Evolutionary conservation across 2,329 filamentous ascomycete genomes (phyloP).

Genomic region (Trichoderma atrobrunneum): DNA sequence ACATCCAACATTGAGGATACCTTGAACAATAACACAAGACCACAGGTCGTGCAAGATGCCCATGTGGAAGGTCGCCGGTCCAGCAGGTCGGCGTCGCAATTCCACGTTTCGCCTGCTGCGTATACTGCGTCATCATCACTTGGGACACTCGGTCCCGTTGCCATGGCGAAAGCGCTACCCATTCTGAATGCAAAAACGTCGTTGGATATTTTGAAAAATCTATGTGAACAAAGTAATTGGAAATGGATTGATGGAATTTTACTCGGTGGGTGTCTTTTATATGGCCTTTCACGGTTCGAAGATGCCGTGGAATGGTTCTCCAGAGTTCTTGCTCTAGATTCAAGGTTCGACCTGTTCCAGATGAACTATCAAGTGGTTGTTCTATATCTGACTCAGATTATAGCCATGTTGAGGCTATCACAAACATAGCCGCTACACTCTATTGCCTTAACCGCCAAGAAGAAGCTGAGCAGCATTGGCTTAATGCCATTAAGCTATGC

Average conservation of each 20-base stretch:
- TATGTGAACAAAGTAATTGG: conserved; percentile 80
- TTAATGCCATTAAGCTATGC: conserved; percentile 74
- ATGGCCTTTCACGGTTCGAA: conserved; percentile 81
- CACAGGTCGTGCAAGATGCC: background rate
- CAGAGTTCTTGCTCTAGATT: conserved; percentile 56
- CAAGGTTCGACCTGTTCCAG: conserved; percentile 46
- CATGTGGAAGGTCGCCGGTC: background rate
- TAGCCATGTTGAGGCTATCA: conserved; percentile 88
- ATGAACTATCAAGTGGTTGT: conserved; percentile 32
- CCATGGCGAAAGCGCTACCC: conserved; percentile 36
- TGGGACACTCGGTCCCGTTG: background rate
- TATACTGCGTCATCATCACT: background rate
- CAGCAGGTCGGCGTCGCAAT: background rate
- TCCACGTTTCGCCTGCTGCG: background rate
- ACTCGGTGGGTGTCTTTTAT: conserved; percentile 85
- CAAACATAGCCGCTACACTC: conserved; percentile 86
- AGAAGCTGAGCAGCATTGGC: conserved; percentile 85
- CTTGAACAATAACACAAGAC: background rate
- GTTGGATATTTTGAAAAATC: conserved; percentile 66
- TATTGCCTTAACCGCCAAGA: conserved; percentile 77
- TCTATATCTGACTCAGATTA: conserved; percentile 31
- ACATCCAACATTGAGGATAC: conserved; percentile 12
- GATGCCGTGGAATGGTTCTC: conserved; percentile 74
- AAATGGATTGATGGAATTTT: conserved; percentile 92
- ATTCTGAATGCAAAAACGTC: conserved; percentile 60